These are phyloP conservation scores for Cornus florida DNA, from an alignment of 148 eudicot species.

Conservation along the genomic window DNA sequence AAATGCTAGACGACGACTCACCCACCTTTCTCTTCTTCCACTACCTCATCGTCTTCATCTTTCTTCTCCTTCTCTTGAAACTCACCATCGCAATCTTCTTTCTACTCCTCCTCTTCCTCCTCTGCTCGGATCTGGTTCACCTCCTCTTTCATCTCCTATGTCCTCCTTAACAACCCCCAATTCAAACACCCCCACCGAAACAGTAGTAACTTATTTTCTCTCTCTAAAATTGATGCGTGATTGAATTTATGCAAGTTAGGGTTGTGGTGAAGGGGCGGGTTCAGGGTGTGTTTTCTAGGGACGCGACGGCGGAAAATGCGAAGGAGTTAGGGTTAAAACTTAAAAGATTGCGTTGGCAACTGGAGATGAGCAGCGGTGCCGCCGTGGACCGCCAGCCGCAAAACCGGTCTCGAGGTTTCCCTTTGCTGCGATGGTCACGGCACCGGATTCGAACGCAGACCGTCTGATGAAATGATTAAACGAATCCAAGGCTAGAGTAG, in stretches of 20 bases:
- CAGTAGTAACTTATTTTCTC: conserved; percentile 26
- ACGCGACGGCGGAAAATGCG: conserved; percentile 87
- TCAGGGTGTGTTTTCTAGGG: conserved; percentile 51
- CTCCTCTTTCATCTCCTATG: conserved; percentile 33
- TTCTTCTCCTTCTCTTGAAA: conserved; percentile 32
- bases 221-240: conserved; percentile 14
- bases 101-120: conserved; percentile 41
- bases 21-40: conserved; percentile 27
- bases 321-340: conserved; percentile 60
- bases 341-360: conserved; percentile 39
- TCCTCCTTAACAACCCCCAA: conserved; percentile 28
- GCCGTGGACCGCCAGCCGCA: conserved; percentile 76
- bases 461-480: conserved; percentile 28
- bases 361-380: conserved; percentile 80
- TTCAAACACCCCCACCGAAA: conserved; percentile 22
- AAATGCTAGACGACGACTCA: neutral
- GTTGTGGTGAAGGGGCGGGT: conserved; percentile 95
- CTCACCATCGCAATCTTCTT: conserved; percentile 31
- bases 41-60: conserved; percentile 31
- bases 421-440: conserved; percentile 73
- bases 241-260: conserved; percentile 43
- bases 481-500: neutral
- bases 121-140: conserved; percentile 44
- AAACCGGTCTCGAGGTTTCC: conserved; percentile 57
- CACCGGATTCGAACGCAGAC: conserved; percentile 55